Base-by-base conservation (phyloP, 2,329 filamentous ascomycete genomes). In the Stagonosporopsis tanaceti region DNA sequence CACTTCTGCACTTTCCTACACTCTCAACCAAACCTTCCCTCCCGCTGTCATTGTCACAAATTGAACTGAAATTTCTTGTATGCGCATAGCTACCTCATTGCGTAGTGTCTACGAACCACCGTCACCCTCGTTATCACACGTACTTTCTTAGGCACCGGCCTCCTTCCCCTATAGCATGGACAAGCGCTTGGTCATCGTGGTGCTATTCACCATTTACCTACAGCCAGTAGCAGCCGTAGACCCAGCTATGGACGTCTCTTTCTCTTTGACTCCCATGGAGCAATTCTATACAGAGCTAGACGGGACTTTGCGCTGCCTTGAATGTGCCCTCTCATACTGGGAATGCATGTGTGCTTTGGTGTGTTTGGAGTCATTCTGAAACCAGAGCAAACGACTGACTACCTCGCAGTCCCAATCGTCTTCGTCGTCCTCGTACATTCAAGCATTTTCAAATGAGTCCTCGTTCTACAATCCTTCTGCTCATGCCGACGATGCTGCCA, bases 151-250 rank as follows among this genome's bases (percentile, higher is more conserved):
- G 71, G 68, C 69, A 70, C 17, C 67, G 24, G 66, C 27, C 52
- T 52, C 37, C 30, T 27, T 25, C 37, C 47, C 39, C 51, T 48
- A 52, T 59, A 73, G 65, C 60, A 75, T 76, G 73, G 61, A 60
- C 63, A 67, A 57, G 53, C 63, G 69, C 53, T 60, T 76, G 27
- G 42, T 70, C 9, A 24, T 71, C 53, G 60, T 63, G 50, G 59
- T 74, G 50, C 50, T 74, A 11, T 46, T 74, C 40, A 53, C 67
- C 46, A 56, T 75, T 24, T 56, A 72, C 14, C 57, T 71, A 45
- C 61, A 67, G 40, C 64, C 68, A 57, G 68, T 62, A 55, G 67
- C 61, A 48, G 69, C 69, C 44, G 55, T 70, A 47, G 68, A 58
- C 57, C 59, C 70, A 53, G 32, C 50, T 30, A 67, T 74, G 64